phyloP scores from a whole-genome alignment of 2,329 filamentous ascomycete species.

The Aspergillus luchuensis region DNA sequence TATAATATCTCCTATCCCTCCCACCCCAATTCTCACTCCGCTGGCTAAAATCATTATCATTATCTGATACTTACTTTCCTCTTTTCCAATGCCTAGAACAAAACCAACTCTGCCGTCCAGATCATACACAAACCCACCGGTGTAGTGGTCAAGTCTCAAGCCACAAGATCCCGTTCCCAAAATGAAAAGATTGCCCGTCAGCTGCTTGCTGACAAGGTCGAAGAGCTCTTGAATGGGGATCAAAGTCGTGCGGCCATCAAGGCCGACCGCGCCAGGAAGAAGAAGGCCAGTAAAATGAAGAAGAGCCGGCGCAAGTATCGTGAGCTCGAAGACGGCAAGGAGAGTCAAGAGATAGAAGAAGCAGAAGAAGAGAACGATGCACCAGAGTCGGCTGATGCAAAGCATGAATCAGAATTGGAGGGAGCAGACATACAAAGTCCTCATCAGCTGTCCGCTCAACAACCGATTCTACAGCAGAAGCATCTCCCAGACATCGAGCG shows the following conservation, averaged over 20 bases:
- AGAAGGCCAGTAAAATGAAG: conserved; percentile 48
- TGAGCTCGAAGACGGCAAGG: conserved; percentile 19
- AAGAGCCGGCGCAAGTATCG: conserved; percentile 50
- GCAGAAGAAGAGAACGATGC: conserved; percentile 15
- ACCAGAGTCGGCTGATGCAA: conserved; percentile 13
- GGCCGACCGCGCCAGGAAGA: conserved; percentile 72
- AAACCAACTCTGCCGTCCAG: conserved; percentile 94
- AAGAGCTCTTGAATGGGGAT: conserved; percentile 71
- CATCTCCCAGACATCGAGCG: background rate
- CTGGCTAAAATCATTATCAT: background rate
- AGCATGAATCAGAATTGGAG: background rate
- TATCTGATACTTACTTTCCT: too few relatives aligned
- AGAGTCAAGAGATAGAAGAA: conserved; percentile 2
- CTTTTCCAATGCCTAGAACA: conserved; percentile 62
- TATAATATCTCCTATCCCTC: too few relatives aligned
- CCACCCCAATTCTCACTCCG: background rate
- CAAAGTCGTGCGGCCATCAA: conserved; percentile 81
- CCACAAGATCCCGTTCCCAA: conserved; percentile 80
- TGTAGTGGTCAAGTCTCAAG: conserved; percentile 91
- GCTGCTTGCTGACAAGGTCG: conserved; percentile 74
- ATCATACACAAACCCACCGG: conserved; percentile 87
- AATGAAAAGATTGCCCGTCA: conserved; percentile 84
- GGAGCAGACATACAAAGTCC: background rate
- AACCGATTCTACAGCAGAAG: background rate
- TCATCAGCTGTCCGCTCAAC: background rate